Base-by-base conservation (phyloP, 352 stramenopile genomes). In the Globisporangium carolinianum region DNA sequence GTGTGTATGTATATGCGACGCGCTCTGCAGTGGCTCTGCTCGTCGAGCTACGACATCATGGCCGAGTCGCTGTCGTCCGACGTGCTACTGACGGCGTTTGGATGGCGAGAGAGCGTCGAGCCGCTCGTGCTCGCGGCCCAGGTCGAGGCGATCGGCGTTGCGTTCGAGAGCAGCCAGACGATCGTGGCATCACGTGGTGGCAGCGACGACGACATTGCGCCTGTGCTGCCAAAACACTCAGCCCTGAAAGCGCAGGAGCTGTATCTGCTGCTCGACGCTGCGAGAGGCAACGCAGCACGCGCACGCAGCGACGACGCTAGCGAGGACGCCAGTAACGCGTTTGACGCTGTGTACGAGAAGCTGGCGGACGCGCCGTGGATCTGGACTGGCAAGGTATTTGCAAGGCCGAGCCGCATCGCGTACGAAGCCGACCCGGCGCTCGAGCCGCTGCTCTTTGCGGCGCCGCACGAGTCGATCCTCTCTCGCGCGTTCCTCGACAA, bases 311-410 rank as follows among this genome's bases (percentile, higher is more conserved):
- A 68, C n/a, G 58, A 38, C 37, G 62, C 73, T 18, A 65, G 75
- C 58, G 60, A 76, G 6, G 58, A 17, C 45, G n/a, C 35, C 17
- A 36, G 41, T 32, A 74, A 69, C 63, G 57, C 47, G 8, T 55
- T 62, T 14, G 66, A 63, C 54, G 18, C 57, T 15, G 54, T 77
- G 45, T 68, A 75, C 60, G 50, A 73, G n/a, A 71, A 69, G 15
- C 51, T 92, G 9, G 55, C 56, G 37, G 68, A 79, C 53, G 58
- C 68, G 17, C 45, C 70, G 8, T 92, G 83, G 83, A 73, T 92
- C 35, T 92, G 83, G 80, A 91, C 80, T 6, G 78, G 80, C 24
- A 82, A 75, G 48, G 38, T 32, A 1, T 91, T 90, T 71, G 68
- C 62, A 10, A 71, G 68, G 2, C 61, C 79, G 17, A 71, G 68